Evolutionary conservation across 177 flowering plant genomes (phyloP).

Genomic region (Telopea speciosissima): DNA sequence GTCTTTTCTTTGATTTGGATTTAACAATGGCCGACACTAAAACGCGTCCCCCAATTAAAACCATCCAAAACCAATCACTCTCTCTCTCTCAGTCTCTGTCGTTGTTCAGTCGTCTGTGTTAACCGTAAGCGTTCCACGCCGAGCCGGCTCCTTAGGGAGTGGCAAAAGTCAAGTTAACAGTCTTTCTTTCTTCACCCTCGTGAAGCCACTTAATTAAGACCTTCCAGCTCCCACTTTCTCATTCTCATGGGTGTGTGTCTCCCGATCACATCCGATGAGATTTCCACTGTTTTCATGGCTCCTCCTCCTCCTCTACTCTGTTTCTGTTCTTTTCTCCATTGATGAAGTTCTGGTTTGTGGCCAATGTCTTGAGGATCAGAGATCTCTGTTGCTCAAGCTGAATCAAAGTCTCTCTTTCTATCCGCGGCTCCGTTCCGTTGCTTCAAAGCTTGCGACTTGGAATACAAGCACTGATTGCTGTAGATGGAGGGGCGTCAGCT

Average conservation of each 20-base stretch:
- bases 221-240: no score
- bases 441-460: conserved; percentile 26
- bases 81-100: no score
- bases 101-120: no score
- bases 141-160: no score
- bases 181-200: no score
- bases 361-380: conserved; percentile 36
- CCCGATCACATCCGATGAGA: conserved; percentile 10
- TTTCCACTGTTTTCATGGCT: conserved; percentile 17
- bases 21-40: no score
- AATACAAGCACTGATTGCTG: conserved; percentile 32
- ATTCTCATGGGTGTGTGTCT: neutral
- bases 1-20: no score
- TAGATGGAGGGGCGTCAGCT: conserved; percentile 38
- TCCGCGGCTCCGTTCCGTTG: neutral
- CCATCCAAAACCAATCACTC: no score
- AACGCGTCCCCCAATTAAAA: no score
- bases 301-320: conserved; percentile 14
- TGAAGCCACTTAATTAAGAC: no score
- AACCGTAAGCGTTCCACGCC: no score
- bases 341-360: conserved; percentile 15
- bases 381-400: conserved; percentile 24
- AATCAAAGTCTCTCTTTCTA: conserved; percentile 21
- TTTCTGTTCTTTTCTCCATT: neutral
- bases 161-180: no score